Evolutionary conservation across 495 filamentous ascomycete species (phyloP).

Genomic region (Hypoxylon fragiforme): DNA sequence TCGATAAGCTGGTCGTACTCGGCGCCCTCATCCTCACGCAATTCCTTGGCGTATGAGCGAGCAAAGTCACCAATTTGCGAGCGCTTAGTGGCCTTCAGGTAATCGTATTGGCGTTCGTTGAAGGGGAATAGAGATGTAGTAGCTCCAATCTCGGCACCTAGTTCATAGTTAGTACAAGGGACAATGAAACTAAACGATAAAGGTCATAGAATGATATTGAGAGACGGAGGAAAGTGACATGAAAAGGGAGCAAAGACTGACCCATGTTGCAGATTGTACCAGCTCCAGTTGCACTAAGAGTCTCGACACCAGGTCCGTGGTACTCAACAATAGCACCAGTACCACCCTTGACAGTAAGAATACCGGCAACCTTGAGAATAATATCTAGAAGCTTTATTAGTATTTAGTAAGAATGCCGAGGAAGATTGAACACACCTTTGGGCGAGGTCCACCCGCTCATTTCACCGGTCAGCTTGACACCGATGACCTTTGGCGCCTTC

Average conservation of each 20-base stretch:
- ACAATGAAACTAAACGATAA: too few species aligned
- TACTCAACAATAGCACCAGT: slow-evolving; percentile 98
- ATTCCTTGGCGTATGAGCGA: slow-evolving; percentile 79
- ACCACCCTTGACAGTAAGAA: slow-evolving; percentile 96
- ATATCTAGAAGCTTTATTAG: slow-evolving; percentile 64
- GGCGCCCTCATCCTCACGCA: slow-evolving; percentile 87
- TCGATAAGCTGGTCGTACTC: slow-evolving; percentile 97
- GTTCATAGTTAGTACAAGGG: not conserved
- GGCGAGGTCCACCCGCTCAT: slow-evolving; percentile 92
- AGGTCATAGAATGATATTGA: not conserved
- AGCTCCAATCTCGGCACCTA: slow-evolving; percentile 84
- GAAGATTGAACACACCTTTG: slow-evolving; percentile 61
- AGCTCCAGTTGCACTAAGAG: slow-evolving; percentile 65
- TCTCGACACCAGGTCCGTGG: slow-evolving; percentile 80
- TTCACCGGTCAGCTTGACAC: slow-evolving; percentile 89
- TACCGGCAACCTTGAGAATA: slow-evolving; percentile 97
- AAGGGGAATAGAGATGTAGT: slow-evolving; percentile 99
- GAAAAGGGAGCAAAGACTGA: slow-evolving; percentile 3
- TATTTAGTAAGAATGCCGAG: slow-evolving; percentile 1
- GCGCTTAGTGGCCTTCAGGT: slow-evolving; percentile 91
- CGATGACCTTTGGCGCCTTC: slow-evolving; percentile 96
- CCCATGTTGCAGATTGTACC: slow-evolving; percentile 77
- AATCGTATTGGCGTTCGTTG: slow-evolving; percentile 97
- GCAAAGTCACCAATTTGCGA: slow-evolving; percentile 87
- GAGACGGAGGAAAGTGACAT: not conserved